Evolutionary conservation across 805 yeast species (phyloP).

Genomic region (Cyberlindnera saturnus): DNA sequence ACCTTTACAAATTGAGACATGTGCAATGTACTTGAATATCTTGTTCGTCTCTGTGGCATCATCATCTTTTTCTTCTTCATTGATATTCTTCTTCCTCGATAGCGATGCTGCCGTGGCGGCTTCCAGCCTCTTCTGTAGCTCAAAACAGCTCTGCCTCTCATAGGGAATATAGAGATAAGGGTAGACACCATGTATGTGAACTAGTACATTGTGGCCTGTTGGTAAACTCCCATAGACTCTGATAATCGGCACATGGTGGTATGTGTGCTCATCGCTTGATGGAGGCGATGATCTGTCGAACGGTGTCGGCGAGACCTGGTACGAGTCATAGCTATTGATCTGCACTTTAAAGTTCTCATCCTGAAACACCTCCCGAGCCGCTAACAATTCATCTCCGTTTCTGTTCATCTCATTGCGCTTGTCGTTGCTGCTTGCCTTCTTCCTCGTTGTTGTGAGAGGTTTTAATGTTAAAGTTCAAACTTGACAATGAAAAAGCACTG

Average conservation of each 20-base stretch:
- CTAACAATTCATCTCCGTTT: constrained; percentile 9
- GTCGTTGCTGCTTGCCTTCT: neutral
- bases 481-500: no score
- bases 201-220: constrained; percentile 50
- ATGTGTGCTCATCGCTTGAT: constrained; percentile 12
- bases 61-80: neutral
- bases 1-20: constrained; percentile 62
- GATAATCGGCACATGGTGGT: constrained; percentile 61
- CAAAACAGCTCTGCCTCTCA: constrained; percentile 38
- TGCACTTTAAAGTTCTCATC: constrained; percentile 34
- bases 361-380: constrained; percentile 7
- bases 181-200: constrained; percentile 78
- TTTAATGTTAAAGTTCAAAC: no score
- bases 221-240: constrained; percentile 70
- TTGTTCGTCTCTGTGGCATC: constrained; percentile 5
- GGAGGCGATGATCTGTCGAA: constrained; percentile 40
- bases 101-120: constrained; percentile 33
- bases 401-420: neutral
- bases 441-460: no score
- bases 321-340: constrained; percentile 59
- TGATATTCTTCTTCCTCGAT: constrained; percentile 14
- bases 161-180: constrained; percentile 77
- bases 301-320: constrained; percentile 47
- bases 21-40: constrained; percentile 43
- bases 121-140: constrained; percentile 42